Evolutionary conservation across 192 early-diverging fungal genomes (phyloP), one percentile per base, ranked within the genome.

Genomic region (Spizellomyces sp.): DNA sequence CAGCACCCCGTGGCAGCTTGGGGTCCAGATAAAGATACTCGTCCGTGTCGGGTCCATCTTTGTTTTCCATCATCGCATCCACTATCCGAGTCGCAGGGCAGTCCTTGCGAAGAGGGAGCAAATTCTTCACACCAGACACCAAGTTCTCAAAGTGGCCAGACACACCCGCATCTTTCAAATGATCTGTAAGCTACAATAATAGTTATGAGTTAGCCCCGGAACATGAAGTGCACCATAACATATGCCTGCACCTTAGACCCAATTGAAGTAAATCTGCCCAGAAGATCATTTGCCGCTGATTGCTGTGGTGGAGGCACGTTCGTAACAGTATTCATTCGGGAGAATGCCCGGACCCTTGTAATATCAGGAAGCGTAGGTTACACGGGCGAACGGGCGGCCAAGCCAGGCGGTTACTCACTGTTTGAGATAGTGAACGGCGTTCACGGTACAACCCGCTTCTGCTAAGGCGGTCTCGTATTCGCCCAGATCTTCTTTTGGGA

Each of bases 11-110:
- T 59, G 57, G 48, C 84, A 85, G 71, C 88, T 77, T 95, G 41
- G 98, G 95, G 69, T 99, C 98, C 74, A 96, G 90, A 66, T 88
- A 91, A 19, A 94, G 77, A 85, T 91, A 98, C 41, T 95, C 93
- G 22, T 96, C 95, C 21, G 88, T 47, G 6, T 62, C 83, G 75
- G 50, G 76, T 46, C 64, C 81, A 48, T 84, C 69, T 15, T 83
- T 68, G 42, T 81, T 89, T 42, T 89, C 88, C 93, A 99, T 95
- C 36, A 96, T 87, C 41, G 89, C 82, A 36, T 95, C 93, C 5
- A 96, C 90, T 21, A 94, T 87, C 64, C 89, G 84, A 6, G 94
- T 98, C 14, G 93, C 80, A 6, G 95, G 90, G 36, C 96, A 76
- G 74, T 99, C 94, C 78, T 94, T 95, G 58, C 89, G 87, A 5